phyloP scores from a whole-genome alignment of 202 grass and related monocot species.

The Panicum hallii region DNA sequence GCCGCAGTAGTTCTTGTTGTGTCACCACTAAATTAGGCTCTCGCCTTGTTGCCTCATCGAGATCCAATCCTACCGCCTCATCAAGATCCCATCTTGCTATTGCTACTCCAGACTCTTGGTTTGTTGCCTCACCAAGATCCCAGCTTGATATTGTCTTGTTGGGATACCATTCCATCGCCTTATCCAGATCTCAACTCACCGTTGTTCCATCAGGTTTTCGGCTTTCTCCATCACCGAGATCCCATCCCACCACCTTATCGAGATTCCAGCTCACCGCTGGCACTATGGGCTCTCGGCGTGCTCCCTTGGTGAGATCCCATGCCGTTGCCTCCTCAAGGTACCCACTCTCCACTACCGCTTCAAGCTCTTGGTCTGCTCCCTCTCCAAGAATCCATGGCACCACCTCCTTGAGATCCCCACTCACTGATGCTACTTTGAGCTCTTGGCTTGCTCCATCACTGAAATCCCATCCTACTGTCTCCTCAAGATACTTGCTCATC shows the following conservation, averaged over 20 bases:
- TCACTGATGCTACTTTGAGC: rapidly evolving
- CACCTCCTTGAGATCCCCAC: not conserved
- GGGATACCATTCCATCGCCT: not conserved
- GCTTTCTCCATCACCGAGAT: not conserved
- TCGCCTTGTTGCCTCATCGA: not conserved
- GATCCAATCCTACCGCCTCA: not conserved
- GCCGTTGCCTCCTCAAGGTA: rapidly evolving
- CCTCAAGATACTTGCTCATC: too few relatives aligned
- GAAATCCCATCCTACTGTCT: too few relatives aligned
- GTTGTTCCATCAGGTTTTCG: not conserved
- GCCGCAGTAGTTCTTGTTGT: not conserved
- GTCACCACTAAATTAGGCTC: rapidly evolving
- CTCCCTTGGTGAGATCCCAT: not conserved
- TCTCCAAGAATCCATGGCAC: too few relatives aligned
- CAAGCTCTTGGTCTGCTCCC: not conserved
- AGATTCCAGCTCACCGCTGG: not conserved
- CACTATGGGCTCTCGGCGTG: not conserved
- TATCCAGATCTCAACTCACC: not conserved
- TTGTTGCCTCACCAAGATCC: not conserved
- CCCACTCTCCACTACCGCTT: rapidly evolving
- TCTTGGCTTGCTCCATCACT: not conserved
- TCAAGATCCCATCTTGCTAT: too few relatives aligned
- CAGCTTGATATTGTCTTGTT: too few relatives aligned
- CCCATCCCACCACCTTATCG: too few relatives aligned
- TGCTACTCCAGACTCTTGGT: too few relatives aligned